Conservation (phyloP, 192 early-diverging fungal genomes). For the Thamnidium elegans region DNA sequence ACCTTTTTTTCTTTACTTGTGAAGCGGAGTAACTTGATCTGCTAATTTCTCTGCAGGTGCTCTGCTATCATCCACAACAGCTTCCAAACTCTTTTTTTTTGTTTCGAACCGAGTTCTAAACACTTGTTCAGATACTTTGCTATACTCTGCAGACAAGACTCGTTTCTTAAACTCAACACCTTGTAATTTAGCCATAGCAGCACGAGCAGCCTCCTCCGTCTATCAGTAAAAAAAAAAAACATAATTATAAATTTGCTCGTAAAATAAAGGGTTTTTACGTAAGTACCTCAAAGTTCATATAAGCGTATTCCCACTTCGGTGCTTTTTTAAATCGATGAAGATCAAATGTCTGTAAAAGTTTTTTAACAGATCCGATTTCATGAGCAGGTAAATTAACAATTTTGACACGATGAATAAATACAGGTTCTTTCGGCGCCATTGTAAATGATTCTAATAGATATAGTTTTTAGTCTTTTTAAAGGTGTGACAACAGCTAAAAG, state of each 20-base stretch:
- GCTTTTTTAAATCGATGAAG: constrained; percentile 16
- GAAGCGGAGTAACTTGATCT: constrained; percentile 72
- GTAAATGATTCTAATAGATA: no score
- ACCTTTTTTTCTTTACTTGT: constrained; percentile 39
- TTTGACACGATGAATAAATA: constrained; percentile 11
- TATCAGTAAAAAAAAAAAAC: neutral
- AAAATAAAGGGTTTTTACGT: neutral
- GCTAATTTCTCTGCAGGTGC: constrained; percentile 57
- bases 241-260: neutral
- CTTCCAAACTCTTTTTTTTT: neutral
- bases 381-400: constrained; percentile 8
- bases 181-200: constrained; percentile 12
- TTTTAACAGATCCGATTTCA: constrained; percentile 4
- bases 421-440: no score
- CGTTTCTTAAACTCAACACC: constrained; percentile 19
- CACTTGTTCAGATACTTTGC: constrained; percentile 11
- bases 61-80: constrained; percentile 26
- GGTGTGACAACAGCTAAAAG: no score
- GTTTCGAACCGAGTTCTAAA: constrained; percentile 5
- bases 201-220: constrained; percentile 17
- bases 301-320: constrained; percentile 22
- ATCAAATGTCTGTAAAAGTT: neutral
- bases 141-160: constrained; percentile 13
- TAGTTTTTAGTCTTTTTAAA: no score
- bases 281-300: constrained; percentile 18